Evolutionary conservation across 345 rosid genomes (phyloP), one percentile per base, ranked within the genome.

Genomic region (Moringa oleifera): DNA sequence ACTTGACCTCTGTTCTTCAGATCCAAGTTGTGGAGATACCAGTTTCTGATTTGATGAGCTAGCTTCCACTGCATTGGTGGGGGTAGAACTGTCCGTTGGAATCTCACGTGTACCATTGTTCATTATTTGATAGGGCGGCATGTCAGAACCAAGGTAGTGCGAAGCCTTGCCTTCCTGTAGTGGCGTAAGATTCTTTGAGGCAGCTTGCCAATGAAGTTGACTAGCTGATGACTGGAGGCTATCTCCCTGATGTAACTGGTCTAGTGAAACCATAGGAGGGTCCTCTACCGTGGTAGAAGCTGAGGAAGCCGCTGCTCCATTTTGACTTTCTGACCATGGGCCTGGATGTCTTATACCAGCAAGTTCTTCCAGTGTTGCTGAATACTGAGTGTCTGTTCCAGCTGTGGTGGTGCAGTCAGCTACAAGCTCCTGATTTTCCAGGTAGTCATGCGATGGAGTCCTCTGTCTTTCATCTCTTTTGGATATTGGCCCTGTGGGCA

Each of bases 281-380:
- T 50, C 59, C 60, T 52, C 57, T 23, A 10, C 59, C 17, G 25
- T 23, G 18, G 58, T 22, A 21, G 73, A 59, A 64, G 68, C 62
- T 7, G 76, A 63, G 50, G 70, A 62, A 62, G 80, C 59, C 55
- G 36, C 51, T 53, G 21, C 25, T 24, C 55, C 66, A n/a, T 51
- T 15, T 19, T 41, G 51, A 57, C 51, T n/a, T 62, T 66, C 56
- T 25, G 74, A 46, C 10, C 36, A 18, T 23, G 75, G 70, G 49
- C 66, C 70, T 51, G 61, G 57, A 55, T 67, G 67, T 61, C 65
- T 61, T 20, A 23, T 33, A 54, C 65, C 68, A 18, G 50, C 50
- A 49, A 52, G 68, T 33, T 58, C 67, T 55, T 71, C 74, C 73
- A 61, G 64, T n/a, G n/a, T n/a, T 56, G 72, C 36, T 25, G 61